Evolutionary conservation across 2,329 filamentous ascomycete genomes (phyloP), one percentile per base, ranked within the genome.

Genomic region (Fusarium musae): DNA sequence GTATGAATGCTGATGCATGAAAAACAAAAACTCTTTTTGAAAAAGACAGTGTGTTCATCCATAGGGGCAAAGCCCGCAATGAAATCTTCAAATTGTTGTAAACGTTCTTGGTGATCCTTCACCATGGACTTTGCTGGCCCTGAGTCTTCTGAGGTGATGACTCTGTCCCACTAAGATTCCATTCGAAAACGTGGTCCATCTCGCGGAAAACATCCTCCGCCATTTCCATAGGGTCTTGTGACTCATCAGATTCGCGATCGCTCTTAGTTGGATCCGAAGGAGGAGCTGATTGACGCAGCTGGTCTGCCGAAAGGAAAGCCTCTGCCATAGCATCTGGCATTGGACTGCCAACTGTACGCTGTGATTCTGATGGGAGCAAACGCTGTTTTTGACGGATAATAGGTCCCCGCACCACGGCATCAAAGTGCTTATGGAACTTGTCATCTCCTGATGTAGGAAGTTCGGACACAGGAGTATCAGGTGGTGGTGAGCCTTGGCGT

Each of bases 361-460:
- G 85, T 9, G 84, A 87, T 17, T 79, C 80, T 23, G 82, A 83
- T 9, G 84, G 85, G 5, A 86, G 74, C 3, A 87, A 74, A 19
- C 78, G 79, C 54, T 78, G 75, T n/a, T 76, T 61, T 12, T 44
- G 54, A 21, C 52, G 78, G 28, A 77, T 74, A 9, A 74, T 72
- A 44, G 58, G 78, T 75, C 82, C 82, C 28, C 77, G 80, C n/a
- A 81, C 83, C 43, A 87, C 80, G 2, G 81, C 82, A 34, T 82
- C 80, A 69, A 89, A 89, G 72, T 88, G 86, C n/a, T 82, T 82
- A 23, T 77, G 79, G 56, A 87, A 89, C 56, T 80, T 83, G 37
- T 80, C 76, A 57, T 82, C 80, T 12, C 80, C 78, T 5, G 78
- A 80, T 4, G 77, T 78, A 5, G 80, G 81, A 10, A 85, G 74